These are phyloP conservation scores for Scedosporium aurantiacum DNA, from an alignment of 2,329 filamentous ascomycete genomes.

Conservation along the genomic window DNA sequence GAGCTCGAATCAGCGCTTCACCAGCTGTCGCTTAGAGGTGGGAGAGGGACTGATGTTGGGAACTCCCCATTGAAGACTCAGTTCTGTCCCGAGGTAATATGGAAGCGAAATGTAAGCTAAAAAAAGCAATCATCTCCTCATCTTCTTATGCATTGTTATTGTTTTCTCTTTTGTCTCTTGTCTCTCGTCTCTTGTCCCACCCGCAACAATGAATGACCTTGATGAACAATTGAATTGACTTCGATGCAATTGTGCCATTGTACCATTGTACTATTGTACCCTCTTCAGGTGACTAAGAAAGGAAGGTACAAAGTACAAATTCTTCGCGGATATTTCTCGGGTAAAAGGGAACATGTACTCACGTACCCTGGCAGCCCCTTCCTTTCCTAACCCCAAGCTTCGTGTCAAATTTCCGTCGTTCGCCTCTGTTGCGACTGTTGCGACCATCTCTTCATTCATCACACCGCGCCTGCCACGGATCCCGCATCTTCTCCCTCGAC, in stretches of 20 bases:
- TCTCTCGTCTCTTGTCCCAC: no score
- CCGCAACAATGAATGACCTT: no score
- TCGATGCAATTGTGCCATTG: no score
- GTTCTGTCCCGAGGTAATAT: no score
- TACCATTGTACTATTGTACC: not conserved
- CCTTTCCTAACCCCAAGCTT: not conserved
- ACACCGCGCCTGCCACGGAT: not conserved
- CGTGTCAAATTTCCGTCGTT: conserved; percentile 5
- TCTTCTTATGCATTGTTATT: no score
- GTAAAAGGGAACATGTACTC: not conserved
- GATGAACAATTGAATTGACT: not conserved
- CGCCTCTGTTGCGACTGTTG: not conserved
- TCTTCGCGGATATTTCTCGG: not conserved
- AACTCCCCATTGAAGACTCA: no score
- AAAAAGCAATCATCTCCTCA: no score
- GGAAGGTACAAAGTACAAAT: not conserved
- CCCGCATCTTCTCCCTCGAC: not conserved
- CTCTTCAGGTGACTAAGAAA: not conserved
- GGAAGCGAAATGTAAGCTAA: no score
- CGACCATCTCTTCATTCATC: not conserved
- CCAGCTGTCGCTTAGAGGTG: no score
- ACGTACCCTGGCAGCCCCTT: not conserved
- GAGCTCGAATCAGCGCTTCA: no score
- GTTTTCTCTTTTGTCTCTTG: no score
- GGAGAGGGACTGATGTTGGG: no score